Evolutionary conservation across 108 stramenopile genomes (phyloP), one percentile per base, ranked within the genome.

Genomic region (Aurantiochytrium sp.): DNA sequence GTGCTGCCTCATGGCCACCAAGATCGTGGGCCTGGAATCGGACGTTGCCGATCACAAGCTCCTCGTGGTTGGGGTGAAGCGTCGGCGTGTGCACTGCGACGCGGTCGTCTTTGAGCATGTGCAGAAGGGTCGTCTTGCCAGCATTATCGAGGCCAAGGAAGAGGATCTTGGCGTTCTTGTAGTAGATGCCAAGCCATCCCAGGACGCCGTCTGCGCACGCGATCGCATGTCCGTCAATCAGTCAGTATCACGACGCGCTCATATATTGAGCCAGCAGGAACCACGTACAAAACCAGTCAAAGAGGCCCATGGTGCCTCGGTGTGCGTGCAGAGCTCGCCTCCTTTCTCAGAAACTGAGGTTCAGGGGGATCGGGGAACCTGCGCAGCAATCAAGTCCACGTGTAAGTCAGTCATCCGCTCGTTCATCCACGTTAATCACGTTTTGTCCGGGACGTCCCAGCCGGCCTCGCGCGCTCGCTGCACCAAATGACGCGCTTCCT

Each of bases 71-170:
- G 27, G 87, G 34, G 68, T 36, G 68, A 4, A n/a, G 32, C 15
- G 87, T 37, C 21, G 68, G 48, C 24, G 87, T 95, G 89, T 96
- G 96, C 69, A 45, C 48, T 6, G 42, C 85, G 39, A 98, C 96
- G 55, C 96, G 91, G 87, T 96, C 96, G 69, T 97, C 96, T 90
- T 98, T 98, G 41, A 98, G 94, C 97, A 98, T 97, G 91, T 96
- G 96, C 39, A 98, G 94, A 54, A 98, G 87, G 31, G 96, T 97
- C 54, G 99, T 99, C 90, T 99, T 99, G 22, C 99, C 99, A 39
- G 99, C 99, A 93, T 98, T 98, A 91, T 99, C 99, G n/a, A 99
- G 88, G 17, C 99, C 99, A 89, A 98, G 91, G 91, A 99, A 99
- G 55, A 99, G 92, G 90, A 99, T 98, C 90, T 99, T 99, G 88